These are phyloP conservation scores for Sarocladium kiliense DNA, from an alignment of 2,329 filamentous ascomycete genomes.

Conservation along the genomic window DNA sequence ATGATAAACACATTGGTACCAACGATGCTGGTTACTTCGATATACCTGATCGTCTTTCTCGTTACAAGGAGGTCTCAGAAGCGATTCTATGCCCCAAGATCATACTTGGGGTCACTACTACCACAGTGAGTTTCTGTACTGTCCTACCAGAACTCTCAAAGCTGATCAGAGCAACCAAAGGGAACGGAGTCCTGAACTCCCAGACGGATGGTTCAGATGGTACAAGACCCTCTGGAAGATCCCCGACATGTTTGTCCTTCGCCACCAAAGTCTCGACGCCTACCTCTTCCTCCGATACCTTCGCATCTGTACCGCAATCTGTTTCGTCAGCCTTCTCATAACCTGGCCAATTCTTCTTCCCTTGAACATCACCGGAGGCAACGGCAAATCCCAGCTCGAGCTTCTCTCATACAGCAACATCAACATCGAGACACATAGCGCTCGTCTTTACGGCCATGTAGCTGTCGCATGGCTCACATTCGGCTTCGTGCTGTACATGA, in stretches of 20 bases:
- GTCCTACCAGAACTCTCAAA: background rate
- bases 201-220: slow-evolving; percentile 57
- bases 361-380: slow-evolving; percentile 76
- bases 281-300: slow-evolving; percentile 86
- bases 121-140: slow-evolving; percentile 36
- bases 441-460: slow-evolving; percentile 72
- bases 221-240: slow-evolving; percentile 55
- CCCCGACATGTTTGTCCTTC: slow-evolving; percentile 72
- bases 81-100: slow-evolving; percentile 52
- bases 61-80: slow-evolving; percentile 39
- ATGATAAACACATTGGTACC: slow-evolving; percentile 48
- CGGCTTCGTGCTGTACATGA: slow-evolving; percentile 79
- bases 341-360: slow-evolving; percentile 84
- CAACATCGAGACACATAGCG: slow-evolving; percentile 46
- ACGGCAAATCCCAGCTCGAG: slow-evolving; percentile 55
- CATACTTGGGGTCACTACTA: slow-evolving; percentile 42
- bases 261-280: slow-evolving; percentile 82
- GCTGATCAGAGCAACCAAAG: slow-evolving; percentile 20
- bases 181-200: slow-evolving; percentile 50
- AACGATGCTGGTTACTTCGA: slow-evolving; percentile 39
- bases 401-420: slow-evolving; percentile 32
- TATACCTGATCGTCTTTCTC: slow-evolving; percentile 49
- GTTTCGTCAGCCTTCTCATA: slow-evolving; percentile 71
- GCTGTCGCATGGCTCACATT: slow-evolving; percentile 78
- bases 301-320: slow-evolving; percentile 69